Percentiles rank a stretch among this genome's conserved stretches.
Evolutionary conservation across 129 eudicot genomes (phyloP).

Genomic region (Flaveria sonorensis): DNA sequence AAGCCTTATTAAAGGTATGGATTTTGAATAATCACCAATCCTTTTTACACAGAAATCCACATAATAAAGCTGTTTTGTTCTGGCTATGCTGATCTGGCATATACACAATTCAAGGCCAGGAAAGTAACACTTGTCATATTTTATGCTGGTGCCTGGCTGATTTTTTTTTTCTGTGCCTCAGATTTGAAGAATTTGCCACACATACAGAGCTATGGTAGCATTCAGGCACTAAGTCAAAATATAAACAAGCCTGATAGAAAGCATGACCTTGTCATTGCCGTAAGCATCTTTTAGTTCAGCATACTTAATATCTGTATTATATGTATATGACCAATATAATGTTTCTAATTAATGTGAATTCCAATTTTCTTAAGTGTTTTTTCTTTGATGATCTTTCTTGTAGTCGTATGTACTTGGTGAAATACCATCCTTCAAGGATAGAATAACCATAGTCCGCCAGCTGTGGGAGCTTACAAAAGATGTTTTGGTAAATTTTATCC

Average conservation of each 20-base stretch:
- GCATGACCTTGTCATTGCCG: constrained; percentile 95
- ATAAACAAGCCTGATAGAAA: constrained; percentile 58
- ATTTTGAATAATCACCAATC: constrained; percentile 1
- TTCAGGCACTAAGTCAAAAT: constrained; percentile 60
- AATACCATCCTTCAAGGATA: constrained; percentile 81
- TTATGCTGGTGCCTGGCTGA: constrained; percentile 17
- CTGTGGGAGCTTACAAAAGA: constrained; percentile 89
- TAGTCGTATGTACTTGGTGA: constrained; percentile 99
- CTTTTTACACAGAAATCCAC: constrained; percentile 2
- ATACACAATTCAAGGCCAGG: not conserved
- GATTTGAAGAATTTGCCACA: constrained; percentile 78
- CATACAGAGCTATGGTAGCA: constrained; percentile 73
- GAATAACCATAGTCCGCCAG: constrained; percentile 87
- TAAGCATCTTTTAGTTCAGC: constrained; percentile 41
- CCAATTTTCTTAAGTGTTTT: not conserved
- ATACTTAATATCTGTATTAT: not conserved
- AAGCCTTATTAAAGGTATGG: constrained; percentile 70
- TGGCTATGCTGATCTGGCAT: not conserved
- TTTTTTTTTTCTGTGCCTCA: constrained; percentile 30
- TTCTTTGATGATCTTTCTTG: constrained; percentile 24
- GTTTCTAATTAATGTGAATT: not conserved
- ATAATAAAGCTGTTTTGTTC: not conserved
- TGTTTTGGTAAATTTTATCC: constrained; percentile 61
- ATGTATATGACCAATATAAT: not conserved
- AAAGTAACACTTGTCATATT: not conserved